Evolutionary conservation across 225 moss, liverwort and hornwort genomes (phyloP).

Genomic region (Neckera pumila): DNA sequence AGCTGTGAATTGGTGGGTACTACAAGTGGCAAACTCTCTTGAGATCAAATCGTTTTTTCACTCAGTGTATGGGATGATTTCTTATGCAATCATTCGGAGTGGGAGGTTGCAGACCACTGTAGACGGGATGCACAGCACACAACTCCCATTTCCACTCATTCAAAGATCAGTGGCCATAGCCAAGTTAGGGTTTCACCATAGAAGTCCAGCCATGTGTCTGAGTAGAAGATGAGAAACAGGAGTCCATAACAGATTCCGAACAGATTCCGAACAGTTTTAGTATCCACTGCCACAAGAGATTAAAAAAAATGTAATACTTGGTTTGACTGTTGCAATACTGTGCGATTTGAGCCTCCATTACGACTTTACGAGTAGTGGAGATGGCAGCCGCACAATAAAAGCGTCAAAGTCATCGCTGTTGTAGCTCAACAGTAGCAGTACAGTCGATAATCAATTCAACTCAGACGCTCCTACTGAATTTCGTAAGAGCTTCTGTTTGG

Average conservation of each 20-base stretch:
- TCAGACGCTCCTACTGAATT: not conserved
- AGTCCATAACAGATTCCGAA: not conserved
- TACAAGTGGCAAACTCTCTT: not conserved
- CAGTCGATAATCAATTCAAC: not conserved
- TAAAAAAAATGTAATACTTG: not conserved
- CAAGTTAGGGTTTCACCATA: not conserved
- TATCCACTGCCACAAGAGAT: not conserved
- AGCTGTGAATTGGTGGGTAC: not conserved
- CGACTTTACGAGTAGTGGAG: conserved; percentile 8
- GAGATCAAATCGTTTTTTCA: not conserved
- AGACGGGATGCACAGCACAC: not conserved
- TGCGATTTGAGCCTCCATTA: not conserved
- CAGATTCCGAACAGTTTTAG: not conserved
- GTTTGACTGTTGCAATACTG: not conserved
- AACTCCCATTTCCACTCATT: not conserved
- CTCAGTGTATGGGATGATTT: not conserved
- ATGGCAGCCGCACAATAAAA: conserved; percentile 15
- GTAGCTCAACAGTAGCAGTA: not conserved
- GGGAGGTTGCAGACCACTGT: not conserved
- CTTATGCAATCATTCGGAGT: not conserved
- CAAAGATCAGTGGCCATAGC: not conserved
- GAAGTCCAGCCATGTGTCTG: not conserved
- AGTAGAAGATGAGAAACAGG: not conserved
- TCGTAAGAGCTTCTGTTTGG: not conserved
- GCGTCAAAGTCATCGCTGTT: conserved; percentile 15